A percentile compares a stretch with the other conserved stretches of the same genome.
Conservation (phyloP, 495 filamentous ascomycete species). For the Tirmania nivea region DNA sequence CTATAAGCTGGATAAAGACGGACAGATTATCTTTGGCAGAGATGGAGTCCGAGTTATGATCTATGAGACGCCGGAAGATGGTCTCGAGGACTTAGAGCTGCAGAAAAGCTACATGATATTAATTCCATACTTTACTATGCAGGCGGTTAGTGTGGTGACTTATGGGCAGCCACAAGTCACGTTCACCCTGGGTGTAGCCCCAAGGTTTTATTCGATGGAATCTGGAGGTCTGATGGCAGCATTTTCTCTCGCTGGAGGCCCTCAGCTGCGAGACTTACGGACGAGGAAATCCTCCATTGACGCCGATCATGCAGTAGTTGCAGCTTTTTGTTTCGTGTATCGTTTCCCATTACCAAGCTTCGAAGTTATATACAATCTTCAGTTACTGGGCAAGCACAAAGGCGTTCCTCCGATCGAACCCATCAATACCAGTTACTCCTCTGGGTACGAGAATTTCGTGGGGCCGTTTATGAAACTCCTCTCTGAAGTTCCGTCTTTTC, state of each 20-base stretch:
- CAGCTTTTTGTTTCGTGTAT: slow-evolving; percentile 17
- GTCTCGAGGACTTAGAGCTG: not conserved
- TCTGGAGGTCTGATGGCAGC: not conserved
- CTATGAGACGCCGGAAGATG: not conserved
- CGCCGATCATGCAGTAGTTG: slow-evolving; percentile 4
- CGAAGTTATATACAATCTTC: not conserved
- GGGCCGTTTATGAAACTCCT: slow-evolving; percentile 3
- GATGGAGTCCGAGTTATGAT: not conserved
- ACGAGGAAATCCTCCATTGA: not conserved
- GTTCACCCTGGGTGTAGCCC: not conserved
- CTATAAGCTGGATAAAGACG: slow-evolving; percentile 3
- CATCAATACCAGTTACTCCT: not conserved
- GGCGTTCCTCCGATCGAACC: slow-evolving; percentile 12
- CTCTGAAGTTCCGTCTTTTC: not conserved
- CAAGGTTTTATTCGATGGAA: not conserved
- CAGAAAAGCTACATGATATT: not conserved
- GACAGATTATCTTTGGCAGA: not conserved
- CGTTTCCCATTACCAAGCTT: slow-evolving; percentile 4
- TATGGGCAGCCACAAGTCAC: not conserved
- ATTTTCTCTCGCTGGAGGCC: not conserved
- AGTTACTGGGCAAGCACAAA: slow-evolving; percentile 1
- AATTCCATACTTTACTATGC: not conserved
- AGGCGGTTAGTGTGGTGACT: not conserved
- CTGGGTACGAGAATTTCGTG: slow-evolving; percentile 2
- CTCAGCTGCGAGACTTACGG: not conserved